Conservation (phyloP, 129 eudicot species). For the Chrysanthemum lavandulifolium region DNA sequence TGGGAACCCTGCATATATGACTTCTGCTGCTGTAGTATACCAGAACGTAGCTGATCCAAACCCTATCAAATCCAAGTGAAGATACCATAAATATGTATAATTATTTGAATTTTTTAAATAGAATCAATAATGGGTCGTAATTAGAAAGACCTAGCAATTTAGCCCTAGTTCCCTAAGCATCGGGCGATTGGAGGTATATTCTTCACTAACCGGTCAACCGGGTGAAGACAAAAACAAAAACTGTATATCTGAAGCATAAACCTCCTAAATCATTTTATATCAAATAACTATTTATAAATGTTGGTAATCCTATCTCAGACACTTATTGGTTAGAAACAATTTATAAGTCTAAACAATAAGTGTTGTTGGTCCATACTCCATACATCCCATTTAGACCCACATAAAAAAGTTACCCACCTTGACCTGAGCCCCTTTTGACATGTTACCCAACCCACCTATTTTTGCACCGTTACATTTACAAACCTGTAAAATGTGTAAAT, state of each 20-base stretch:
- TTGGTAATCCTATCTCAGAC: too few relatives aligned
- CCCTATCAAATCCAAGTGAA: conserved; percentile 42
- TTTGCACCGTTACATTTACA: background rate
- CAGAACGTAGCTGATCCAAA: conserved; percentile 75
- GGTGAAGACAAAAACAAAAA: background rate
- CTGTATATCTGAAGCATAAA: background rate
- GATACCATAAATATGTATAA: background rate
- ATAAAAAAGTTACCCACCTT: background rate
- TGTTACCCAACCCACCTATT: background rate
- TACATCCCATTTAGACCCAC: background rate
- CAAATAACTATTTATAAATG: too few relatives aligned
- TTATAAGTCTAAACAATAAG: background rate
- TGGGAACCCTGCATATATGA: conserved; percentile 90
- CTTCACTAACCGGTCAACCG: background rate
- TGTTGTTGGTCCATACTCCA: background rate
- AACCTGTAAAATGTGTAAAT: background rate
- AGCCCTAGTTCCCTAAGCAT: background rate
- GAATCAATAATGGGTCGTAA: background rate
- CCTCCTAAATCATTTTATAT: background rate
- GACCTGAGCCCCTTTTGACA: background rate
- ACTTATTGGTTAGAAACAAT: background rate
- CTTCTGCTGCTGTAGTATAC: conserved; percentile 92
- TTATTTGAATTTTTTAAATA: background rate
- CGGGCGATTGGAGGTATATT: background rate
- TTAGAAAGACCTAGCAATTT: background rate